Conservation (phyloP, 2,329 filamentous ascomycete genomes). For the Diaporthe citriasiana region DNA sequence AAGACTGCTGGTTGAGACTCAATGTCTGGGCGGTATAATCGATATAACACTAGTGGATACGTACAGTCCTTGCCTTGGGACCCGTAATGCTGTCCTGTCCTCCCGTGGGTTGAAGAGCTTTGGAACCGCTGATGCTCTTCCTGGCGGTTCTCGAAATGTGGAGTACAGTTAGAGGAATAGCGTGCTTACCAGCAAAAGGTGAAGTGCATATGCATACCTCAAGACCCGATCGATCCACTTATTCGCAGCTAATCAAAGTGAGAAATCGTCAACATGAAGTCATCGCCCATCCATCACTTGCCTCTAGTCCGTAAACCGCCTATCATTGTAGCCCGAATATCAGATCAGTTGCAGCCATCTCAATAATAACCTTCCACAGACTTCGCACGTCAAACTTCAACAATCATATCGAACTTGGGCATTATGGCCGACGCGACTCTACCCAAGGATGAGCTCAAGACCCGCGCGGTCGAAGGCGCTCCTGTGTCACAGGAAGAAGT, state of each 20-base stretch:
- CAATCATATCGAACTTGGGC: too few species aligned
- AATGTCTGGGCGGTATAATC: background rate
- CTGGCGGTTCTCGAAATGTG: background rate
- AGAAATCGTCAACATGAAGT: background rate
- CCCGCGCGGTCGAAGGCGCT: background rate
- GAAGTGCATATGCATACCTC: background rate
- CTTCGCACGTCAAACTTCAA: background rate
- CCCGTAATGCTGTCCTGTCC: background rate
- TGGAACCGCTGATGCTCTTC: too few species aligned
- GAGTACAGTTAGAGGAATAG: background rate
- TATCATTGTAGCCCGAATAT: background rate
- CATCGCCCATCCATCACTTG: background rate
- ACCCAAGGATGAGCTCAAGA: slow-evolving; percentile 16
- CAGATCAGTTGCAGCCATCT: background rate
- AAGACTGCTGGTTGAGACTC: background rate
- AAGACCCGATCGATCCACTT: background rate
- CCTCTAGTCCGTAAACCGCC: background rate
- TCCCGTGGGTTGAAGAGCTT: background rate
- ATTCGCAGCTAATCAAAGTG: background rate
- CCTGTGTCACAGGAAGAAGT: slow-evolving; percentile 1
- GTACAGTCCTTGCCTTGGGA: background rate
- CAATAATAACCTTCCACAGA: too few species aligned
- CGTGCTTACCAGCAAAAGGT: background rate
- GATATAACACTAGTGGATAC: background rate
- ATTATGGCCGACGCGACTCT: slow-evolving; percentile 7